These are phyloP conservation scores for Kodamaea sp. DNA, from an alignment of 1,139 yeast species.

Conservation along the genomic window DNA sequence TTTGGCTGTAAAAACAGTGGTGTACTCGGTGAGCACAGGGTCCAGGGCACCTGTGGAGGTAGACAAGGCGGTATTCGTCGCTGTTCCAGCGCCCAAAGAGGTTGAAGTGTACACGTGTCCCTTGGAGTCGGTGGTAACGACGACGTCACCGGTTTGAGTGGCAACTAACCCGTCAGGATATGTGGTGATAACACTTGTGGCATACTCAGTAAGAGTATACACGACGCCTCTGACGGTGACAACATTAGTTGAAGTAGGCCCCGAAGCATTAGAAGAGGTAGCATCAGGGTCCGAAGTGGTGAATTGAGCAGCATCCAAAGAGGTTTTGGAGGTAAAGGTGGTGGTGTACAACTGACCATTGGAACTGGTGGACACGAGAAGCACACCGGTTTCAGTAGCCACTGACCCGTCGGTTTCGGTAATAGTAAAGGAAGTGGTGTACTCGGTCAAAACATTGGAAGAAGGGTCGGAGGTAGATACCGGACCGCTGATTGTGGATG, in stretches of 20 bases:
- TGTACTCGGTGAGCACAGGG: no score
- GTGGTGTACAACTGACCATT: neutral
- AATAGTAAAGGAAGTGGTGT: neutral
- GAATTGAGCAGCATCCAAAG: neutral
- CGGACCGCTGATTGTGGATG: constrained; percentile 7
- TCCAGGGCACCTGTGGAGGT: no score
- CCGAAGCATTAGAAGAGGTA: no score
- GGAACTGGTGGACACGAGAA: neutral
- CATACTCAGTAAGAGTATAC: neutral
- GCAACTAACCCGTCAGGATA: neutral
- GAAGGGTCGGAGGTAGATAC: no score
- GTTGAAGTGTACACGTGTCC: neutral
- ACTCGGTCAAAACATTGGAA: no score
- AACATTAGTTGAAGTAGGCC: no score
- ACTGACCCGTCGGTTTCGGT: neutral
- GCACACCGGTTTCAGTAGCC: neutral
- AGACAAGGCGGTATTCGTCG: no score
- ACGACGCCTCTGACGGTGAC: no score
- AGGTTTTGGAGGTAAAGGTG: neutral
- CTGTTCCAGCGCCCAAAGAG: neutral
- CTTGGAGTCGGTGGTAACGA: neutral
- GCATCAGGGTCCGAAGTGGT: constrained; percentile 19
- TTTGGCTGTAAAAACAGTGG: no score
- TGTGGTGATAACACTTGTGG: neutral
- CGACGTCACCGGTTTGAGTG: neutral